phyloP scores from a whole-genome alignment of 1,284 basidiomycete genomes.

The Anthracocystis panici-leucophaei region DNA sequence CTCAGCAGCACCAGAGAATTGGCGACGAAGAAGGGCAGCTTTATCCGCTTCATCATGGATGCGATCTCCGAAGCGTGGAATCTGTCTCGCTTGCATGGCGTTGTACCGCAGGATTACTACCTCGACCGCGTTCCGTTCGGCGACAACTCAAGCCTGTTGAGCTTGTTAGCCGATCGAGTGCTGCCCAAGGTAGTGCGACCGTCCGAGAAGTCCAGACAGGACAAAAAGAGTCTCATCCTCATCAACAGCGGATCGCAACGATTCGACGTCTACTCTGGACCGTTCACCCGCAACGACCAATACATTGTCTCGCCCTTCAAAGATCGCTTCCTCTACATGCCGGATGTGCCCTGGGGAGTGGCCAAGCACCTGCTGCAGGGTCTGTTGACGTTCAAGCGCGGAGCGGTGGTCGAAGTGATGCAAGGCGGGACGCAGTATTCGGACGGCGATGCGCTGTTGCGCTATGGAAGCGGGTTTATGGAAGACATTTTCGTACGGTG shows the following conservation, averaged over 20 bases:
- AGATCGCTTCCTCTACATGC: slow-evolving; percentile 63
- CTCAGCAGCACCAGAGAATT: slow-evolving; percentile 47
- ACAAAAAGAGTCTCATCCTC: slow-evolving; percentile 57
- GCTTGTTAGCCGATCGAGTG: slow-evolving; percentile 56
- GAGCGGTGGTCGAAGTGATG: slow-evolving; percentile 45
- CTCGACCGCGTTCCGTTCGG: slow-evolving; percentile 59
- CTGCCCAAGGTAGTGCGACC: slow-evolving; percentile 65
- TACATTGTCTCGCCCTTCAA: slow-evolving; percentile 66
- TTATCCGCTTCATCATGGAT: slow-evolving; percentile 61
- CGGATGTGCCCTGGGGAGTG: slow-evolving; percentile 58
- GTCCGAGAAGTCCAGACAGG: slow-evolving; percentile 44
- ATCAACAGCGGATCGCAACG: slow-evolving; percentile 67
- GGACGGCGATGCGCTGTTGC: slow-evolving; percentile 35
- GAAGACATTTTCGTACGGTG: slow-evolving; percentile 48
- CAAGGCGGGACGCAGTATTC: slow-evolving; percentile 40
- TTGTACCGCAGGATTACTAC: slow-evolving; percentile 67
- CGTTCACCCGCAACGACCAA: slow-evolving; percentile 66
- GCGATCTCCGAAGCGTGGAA: slow-evolving; percentile 62
- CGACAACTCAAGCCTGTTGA: slow-evolving; percentile 56
- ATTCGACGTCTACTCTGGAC: slow-evolving; percentile 64
- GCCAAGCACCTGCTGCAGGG: slow-evolving; percentile 51
- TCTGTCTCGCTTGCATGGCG: slow-evolving; percentile 60
- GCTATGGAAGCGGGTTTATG: slow-evolving; percentile 37
- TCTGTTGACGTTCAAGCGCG: slow-evolving; percentile 47
- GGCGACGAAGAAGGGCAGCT: slow-evolving; percentile 60